These are phyloP conservation scores for Russula virescens DNA, from an alignment of 768 basidiomycete genomes.

Conservation along the genomic window DNA sequence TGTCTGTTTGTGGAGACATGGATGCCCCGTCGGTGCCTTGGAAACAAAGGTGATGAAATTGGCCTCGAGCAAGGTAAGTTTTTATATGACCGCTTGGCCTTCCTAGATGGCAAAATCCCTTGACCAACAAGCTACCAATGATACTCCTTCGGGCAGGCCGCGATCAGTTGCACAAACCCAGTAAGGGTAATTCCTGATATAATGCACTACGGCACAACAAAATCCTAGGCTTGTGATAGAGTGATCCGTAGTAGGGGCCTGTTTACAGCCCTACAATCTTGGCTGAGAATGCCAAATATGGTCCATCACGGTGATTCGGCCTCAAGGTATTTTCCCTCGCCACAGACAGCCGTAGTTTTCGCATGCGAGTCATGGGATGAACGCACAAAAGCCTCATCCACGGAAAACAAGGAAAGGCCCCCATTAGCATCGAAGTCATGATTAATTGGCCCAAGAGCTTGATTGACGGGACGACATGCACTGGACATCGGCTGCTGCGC, in stretches of 20 bases:
- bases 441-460: too few relatives aligned
- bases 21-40: not conserved
- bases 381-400: too few relatives aligned
- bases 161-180: not conserved
- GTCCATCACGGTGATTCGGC: not conserved
- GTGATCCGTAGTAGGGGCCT: not conserved
- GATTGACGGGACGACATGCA: too few relatives aligned
- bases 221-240: not conserved
- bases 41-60: not conserved
- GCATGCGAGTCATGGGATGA: not conserved
- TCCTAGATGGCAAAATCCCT: not conserved
- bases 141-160: not conserved
- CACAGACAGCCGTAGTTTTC: not conserved
- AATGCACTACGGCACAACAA: not conserved
- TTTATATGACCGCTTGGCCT: not conserved
- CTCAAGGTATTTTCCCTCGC: not conserved
- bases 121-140: not conserved
- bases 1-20: not conserved
- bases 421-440: too few relatives aligned
- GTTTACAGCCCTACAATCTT: not conserved
- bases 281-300: not conserved
- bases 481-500: too few relatives aligned
- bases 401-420: too few relatives aligned
- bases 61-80: not conserved
- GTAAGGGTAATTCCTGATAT: not conserved